A percentile compares a stretch with the other conserved stretches of the same genome.
These are phyloP conservation scores for Boletus rufocinnamomeus DNA, from an alignment of 768 basidiomycete genomes.

Conservation along the genomic window DNA sequence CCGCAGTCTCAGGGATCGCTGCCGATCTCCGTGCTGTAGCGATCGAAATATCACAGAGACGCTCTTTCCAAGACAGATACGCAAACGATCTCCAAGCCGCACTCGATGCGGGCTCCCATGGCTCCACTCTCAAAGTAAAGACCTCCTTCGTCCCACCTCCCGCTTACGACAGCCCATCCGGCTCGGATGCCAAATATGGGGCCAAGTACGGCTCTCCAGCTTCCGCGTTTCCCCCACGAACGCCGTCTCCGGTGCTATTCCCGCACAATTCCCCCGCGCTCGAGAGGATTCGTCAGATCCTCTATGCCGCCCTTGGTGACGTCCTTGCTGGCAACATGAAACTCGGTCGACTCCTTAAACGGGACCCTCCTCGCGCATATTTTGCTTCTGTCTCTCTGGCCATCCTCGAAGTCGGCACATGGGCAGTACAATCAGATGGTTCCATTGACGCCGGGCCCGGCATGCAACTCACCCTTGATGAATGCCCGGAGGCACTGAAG, in stretches of 20 bases:
- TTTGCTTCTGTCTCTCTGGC: conserved; percentile 76
- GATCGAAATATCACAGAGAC: conserved; percentile 82
- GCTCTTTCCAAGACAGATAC: conserved; percentile 83
- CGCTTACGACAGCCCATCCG: conserved; percentile 46
- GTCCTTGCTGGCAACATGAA: conserved; percentile 56
- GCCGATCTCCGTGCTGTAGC: conserved; percentile 84
- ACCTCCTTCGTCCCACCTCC: conserved; percentile 76
- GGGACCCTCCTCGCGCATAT: conserved; percentile 73
- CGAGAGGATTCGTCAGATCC: conserved; percentile 80
- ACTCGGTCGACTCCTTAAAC: conserved; percentile 56
- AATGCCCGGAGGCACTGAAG: conserved; percentile 62
- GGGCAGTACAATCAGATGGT: conserved; percentile 48
- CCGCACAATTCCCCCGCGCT: conserved; percentile 50
- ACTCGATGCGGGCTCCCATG: conserved; percentile 58
- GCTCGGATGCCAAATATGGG: conserved; percentile 19
- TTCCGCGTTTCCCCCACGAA: conserved; percentile 40
- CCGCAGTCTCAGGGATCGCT: conserved; percentile 58
- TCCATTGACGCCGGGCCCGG: conserved; percentile 54
- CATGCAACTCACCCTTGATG: conserved; percentile 50
- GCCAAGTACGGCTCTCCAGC: conserved; percentile 19
- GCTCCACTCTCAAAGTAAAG: conserved; percentile 40
- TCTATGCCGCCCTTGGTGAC: conserved; percentile 80
- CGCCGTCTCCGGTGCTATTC: conserved; percentile 51
- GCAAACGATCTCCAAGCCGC: conserved; percentile 76
- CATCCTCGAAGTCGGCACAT: conserved; percentile 65